A percentile compares a stretch with the other conserved stretches of the same genome.
phyloP scores from a whole-genome alignment of 148 eudicot species.

The Dysphania ambrosioides region DNA sequence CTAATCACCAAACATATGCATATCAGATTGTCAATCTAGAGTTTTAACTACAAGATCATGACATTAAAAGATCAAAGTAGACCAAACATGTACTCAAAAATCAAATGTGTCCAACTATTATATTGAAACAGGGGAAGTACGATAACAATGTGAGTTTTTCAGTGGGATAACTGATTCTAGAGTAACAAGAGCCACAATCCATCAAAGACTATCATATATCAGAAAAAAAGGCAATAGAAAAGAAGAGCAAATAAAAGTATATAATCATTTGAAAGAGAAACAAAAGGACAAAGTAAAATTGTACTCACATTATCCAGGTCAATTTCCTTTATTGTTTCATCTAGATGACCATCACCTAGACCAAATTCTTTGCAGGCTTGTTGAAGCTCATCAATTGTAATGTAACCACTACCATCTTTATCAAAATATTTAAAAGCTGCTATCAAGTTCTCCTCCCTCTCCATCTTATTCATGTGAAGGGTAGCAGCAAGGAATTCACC shows the following conservation, averaged over 20 bases:
- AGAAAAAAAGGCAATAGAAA: neutral
- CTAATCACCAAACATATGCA: neutral
- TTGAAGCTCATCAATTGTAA: constrained; percentile 42
- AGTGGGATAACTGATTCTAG: neutral
- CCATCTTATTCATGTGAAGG: constrained; percentile 48
- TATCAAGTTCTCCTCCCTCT: constrained; percentile 43
- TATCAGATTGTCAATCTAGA: neutral
- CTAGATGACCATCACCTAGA: constrained; percentile 41
- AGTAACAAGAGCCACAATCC: neutral
- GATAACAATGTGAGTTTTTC: neutral
- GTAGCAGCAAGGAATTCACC: constrained; percentile 51
- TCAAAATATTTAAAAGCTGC: constrained; percentile 45
- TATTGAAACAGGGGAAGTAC: neutral
- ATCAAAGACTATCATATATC: neutral
- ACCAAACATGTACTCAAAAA: neutral
- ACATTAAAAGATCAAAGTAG: neutral
- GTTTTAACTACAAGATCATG: neutral
- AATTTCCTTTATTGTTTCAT: constrained; percentile 37
- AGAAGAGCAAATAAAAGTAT: neutral
- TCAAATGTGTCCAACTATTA: neutral
- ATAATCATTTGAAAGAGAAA: neutral
- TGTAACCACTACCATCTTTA: constrained; percentile 44
- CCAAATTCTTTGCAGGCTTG: constrained; percentile 45
- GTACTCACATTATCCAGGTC: constrained; percentile 42
- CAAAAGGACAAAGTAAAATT: neutral